phyloP scores from a whole-genome alignment of 768 basidiomycete species.

The Mycena alexandri region DNA sequence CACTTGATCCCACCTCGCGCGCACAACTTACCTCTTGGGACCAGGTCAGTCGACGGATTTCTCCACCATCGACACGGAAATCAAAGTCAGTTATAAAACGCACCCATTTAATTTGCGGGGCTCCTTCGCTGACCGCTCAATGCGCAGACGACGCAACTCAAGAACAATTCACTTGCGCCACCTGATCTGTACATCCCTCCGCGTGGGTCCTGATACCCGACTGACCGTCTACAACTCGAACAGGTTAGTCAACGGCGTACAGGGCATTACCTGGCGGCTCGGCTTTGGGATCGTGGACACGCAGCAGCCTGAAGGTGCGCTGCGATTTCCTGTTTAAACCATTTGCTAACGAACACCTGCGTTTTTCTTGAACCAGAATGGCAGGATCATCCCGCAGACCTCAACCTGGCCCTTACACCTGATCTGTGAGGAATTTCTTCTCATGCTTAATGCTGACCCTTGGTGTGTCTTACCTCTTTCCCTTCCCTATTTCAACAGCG shows the following conservation, averaged over 20 bases:
- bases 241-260: slow-evolving; percentile 30
- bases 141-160: slow-evolving; percentile 61
- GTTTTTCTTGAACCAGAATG: slow-evolving; percentile 54
- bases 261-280: slow-evolving; percentile 73
- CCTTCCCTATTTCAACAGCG: no score
- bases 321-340: neutral
- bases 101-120: slow-evolving; percentile 2
- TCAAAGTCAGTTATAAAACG: slow-evolving; percentile 64
- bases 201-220: slow-evolving; percentile 15
- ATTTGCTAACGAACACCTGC: slow-evolving; percentile 3
- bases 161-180: slow-evolving; percentile 67
- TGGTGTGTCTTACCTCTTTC: no score
- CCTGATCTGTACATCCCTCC: slow-evolving; percentile 65
- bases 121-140: neutral
- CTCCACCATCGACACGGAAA: slow-evolving; percentile 68
- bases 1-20: no score
- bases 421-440: slow-evolving; percentile 52
- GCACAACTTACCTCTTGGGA: neutral
- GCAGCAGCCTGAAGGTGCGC: slow-evolving; percentile 65
- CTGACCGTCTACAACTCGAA: neutral
- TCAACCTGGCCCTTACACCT: slow-evolving; percentile 63
- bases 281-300: slow-evolving; percentile 67
- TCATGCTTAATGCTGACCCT: slow-evolving; percentile 9
- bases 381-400: slow-evolving; percentile 67
- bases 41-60: slow-evolving; percentile 67